Percentiles rank a stretch among this genome's conserved stretches.
Conservation (phyloP, 1,139 yeast genomes). For the Taiozyma sp. region DNA sequence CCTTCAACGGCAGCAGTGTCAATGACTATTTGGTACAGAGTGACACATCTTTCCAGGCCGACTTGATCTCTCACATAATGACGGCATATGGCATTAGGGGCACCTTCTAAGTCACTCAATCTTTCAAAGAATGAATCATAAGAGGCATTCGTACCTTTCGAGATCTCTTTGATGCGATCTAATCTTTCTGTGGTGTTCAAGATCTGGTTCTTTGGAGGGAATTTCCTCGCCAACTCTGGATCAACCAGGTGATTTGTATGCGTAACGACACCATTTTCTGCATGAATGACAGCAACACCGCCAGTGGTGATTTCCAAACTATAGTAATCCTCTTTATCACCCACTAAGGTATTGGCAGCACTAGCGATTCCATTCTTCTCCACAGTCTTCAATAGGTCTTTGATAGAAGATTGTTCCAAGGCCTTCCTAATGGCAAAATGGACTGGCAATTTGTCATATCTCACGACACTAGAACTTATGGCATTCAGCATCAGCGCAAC, state of each 20-base stretch:
- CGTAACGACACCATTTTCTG: constrained; percentile 10
- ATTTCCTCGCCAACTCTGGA: constrained; percentile 1
- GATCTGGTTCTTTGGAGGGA: constrained; percentile 9
- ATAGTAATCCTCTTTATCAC: constrained; percentile 17
- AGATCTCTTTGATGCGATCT: constrained; percentile 11
- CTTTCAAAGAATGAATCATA: constrained; percentile 9
- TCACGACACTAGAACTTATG: constrained; percentile 20
- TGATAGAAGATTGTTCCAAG: constrained; percentile 23
- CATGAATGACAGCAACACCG: constrained; percentile 8
- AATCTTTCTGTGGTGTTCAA: constrained; percentile 13
- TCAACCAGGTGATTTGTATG: constrained; percentile 21
- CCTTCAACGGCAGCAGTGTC: constrained; percentile 11
- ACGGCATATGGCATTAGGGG: constrained; percentile 12
- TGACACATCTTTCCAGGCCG: constrained; percentile 12
- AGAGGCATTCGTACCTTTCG: constrained; percentile 6
- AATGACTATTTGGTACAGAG: constrained; percentile 18
- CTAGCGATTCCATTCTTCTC: constrained; percentile 23
- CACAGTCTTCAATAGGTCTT: constrained; percentile 22
- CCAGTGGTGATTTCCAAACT: constrained; percentile 17
- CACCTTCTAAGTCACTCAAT: constrained; percentile 11
- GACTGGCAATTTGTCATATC: constrained; percentile 26
- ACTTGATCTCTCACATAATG: constrained; percentile 6
- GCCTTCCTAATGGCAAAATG: constrained; percentile 30
- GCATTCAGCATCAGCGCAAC: constrained; percentile 20
- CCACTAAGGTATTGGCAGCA: constrained; percentile 24